Evolutionary conservation across 345 rosid genomes (phyloP).

Genomic region (Lepidium aucheri): DNA sequence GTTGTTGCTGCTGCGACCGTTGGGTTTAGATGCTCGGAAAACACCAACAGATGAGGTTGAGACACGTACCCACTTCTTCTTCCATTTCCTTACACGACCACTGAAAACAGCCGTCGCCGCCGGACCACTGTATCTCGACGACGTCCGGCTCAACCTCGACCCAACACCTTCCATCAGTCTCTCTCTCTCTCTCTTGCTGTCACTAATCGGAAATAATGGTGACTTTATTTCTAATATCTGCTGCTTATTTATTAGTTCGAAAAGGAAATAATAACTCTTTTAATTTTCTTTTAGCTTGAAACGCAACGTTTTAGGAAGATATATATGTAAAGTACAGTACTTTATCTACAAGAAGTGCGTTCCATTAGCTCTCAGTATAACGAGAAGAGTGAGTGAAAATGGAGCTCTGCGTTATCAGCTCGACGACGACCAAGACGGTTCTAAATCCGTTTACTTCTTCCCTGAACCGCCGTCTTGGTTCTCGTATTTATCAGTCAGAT

Average conservation of each 20-base stretch:
- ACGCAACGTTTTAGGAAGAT: not conserved
- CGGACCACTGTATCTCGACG: slow-evolving; percentile 63
- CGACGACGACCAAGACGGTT: slow-evolving; percentile 14
- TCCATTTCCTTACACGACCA: slow-evolving; percentile 96
- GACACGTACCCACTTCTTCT: slow-evolving; percentile 97
- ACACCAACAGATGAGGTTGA: slow-evolving; percentile 34
- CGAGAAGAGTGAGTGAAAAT: slow-evolving; percentile 23
- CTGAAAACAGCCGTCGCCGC: slow-evolving; percentile 64
- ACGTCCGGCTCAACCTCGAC: slow-evolving; percentile 73
- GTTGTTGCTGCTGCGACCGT: slow-evolving; percentile 37
- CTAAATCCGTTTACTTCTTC: slow-evolving; percentile 12
- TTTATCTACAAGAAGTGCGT: slow-evolving; percentile 20
- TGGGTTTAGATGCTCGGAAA: slow-evolving; percentile 36
- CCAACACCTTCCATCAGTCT: slow-evolving; percentile 87
- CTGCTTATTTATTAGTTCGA: not conserved
- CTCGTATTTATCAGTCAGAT: slow-evolving; percentile 3
- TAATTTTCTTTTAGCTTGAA: not conserved
- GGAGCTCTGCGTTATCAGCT: slow-evolving; percentile 57
- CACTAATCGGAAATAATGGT: not conserved
- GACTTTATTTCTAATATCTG: not conserved
- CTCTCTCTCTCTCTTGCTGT: not conserved
- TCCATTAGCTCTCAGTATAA: not conserved
- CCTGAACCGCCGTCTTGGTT: not conserved
- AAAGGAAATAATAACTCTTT: not conserved
- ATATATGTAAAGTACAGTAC: not conserved